Evolutionary conservation across 441 rosid genomes (phyloP), one percentile per base, ranked within the genome.

Genomic region (Pelargonium fulgidum): DNA sequence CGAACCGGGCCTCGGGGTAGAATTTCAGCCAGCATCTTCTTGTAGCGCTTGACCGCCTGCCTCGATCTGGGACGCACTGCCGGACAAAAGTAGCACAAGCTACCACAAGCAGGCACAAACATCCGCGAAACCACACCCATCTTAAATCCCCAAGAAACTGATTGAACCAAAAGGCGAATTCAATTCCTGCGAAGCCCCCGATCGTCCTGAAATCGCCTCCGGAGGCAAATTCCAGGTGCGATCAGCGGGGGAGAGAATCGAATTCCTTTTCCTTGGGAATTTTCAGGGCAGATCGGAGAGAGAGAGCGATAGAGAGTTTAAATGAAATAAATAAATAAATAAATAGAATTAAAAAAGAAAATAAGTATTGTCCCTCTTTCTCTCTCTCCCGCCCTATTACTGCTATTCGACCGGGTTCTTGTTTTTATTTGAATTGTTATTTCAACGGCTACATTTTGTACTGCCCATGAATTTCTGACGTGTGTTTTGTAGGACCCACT

Each of bases 11-110:
- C 71, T 45, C 86, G 76, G 69, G 87, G 87, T 69, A 84, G 87
- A 20, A 90, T 88, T 10, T 86, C 89, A 63, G 89, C 73, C 41
- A 90, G 85, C 75, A 90, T 80, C 68, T 85, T 86, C 80, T 90
- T 88, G 82, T 86, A 88, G 67, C 96, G 84, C 71, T 84, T 86
- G 16, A 88, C 84, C 7, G 93, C 93, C 67, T 88, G 92, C 78
- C 92, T 82, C 26, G 96, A 90, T 81, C 93, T 85, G 7, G 89
- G 78, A 0, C 90, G 82, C 71, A 90, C 78, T 11, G 89, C 71
- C 2, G 93, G 92, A 70, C 92, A 83, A 71, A 82, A 85, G 80
- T 79, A 85, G 73, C 92, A 87, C 47, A 87, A 59, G 68, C 77
- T 81, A 75, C 76, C 94, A 50, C 89, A 85, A 0, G 75, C 87